Percentiles rank a stretch among this genome's conserved stretches.
Conservation (phyloP, 495 filamentous ascomycete genomes). For the Cercophora newfieldiana region DNA sequence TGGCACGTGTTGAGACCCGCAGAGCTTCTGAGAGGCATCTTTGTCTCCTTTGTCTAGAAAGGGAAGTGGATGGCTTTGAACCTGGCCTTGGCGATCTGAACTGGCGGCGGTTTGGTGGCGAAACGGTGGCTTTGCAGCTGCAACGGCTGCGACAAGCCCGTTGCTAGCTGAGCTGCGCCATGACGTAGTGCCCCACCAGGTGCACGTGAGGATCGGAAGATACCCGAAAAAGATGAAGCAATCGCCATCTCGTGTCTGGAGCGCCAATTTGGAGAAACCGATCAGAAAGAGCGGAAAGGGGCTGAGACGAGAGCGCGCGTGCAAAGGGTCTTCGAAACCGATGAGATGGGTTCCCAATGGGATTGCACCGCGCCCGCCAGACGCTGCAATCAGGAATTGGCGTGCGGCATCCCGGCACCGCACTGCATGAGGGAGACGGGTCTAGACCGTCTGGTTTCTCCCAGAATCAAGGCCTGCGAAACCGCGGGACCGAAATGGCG, state of each 20-base stretch:
- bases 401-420: conserved; percentile 2
- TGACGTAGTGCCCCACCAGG: conserved; percentile 15
- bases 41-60: no score
- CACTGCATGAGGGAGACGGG: conserved; percentile 19
- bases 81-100: background rate
- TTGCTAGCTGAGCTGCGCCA: conserved; percentile 2
- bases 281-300: conserved; percentile 19
- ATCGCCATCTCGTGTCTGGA: background rate
- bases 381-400: background rate
- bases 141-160: background rate
- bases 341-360: conserved; percentile 16
- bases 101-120: background rate
- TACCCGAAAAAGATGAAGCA: conserved; percentile 2
- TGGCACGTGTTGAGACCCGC: no score
- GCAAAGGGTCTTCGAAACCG: conserved; percentile 21
- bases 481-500: conserved; percentile 16
- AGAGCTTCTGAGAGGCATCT: no score
- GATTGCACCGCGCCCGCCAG: background rate
- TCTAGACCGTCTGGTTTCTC: conserved; percentile 26
- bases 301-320: background rate
- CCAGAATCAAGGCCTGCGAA: conserved; percentile 27
- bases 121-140: background rate
- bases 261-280: conserved; percentile 16
- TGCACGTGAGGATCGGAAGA: background rate
- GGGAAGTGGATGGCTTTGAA: no score